Base-by-base conservation (phyloP, 768 basidiomycete genomes). In the Kwoniella dendrophila region DNA sequence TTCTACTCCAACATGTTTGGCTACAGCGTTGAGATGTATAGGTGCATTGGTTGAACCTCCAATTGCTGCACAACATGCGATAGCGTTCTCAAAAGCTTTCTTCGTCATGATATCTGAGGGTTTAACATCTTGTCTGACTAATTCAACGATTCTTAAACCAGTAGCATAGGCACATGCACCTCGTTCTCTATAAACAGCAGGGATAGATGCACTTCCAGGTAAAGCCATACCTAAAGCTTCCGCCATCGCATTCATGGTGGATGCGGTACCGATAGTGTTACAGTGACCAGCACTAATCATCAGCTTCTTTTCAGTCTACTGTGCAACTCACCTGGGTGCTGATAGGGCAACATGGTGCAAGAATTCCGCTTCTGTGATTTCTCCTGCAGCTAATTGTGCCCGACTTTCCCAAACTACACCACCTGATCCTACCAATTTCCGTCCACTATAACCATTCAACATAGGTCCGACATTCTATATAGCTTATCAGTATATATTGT, bases 191-290 rank as follows among this genome's bases (percentile, higher is more conserved):
- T 78, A 78, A 5, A 69, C 69, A 4, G 77, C 77, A 6, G 77
- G 77, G 54, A 77, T 78, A 44, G 72, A 74, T 8, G 76, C 59
- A 18, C 59, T 64, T 12, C 76, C 76, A 6, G 77, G 77, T 5
- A 78, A 62, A 22, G 77, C 67, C 77, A 78, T 78, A 38, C 77
- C 77, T 38, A 78, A 66, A 0, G 76, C 75, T 64, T 78, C 77
- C 29, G 74, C 70, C 44, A 77, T 56, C 5, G 77, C 76, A 55
- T 77, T 77, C 77, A 78, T 78, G 14, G 77, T 78, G 7, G 66
- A 69, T 2, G 77, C 77, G 4, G 77, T 78, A 5, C 75, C 75
- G 64, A 78, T 75, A 30, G 75, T 76, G 56, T 76, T 76, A 59
- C 76, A 78, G 60, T 75, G 74, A 5, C 73, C 70, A 16, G 67